These are phyloP conservation scores for Marasmius sp. DNA, from an alignment of 1,284 basidiomycete genomes.

Conservation along the genomic window DNA sequence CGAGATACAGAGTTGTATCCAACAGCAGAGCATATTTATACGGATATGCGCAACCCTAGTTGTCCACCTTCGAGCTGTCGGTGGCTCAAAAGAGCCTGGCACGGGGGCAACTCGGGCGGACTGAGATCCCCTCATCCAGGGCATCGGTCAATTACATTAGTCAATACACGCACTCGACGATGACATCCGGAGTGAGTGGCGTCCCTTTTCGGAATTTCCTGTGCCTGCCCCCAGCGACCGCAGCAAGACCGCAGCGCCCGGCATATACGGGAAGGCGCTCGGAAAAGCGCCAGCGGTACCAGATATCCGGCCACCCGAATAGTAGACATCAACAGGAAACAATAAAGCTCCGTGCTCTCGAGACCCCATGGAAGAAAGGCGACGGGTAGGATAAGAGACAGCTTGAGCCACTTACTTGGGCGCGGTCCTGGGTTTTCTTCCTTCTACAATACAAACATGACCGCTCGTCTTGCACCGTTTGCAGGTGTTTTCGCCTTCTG, in stretches of 20 bases:
- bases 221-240: neutral
- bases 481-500: slow-evolving; percentile 64
- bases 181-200: neutral
- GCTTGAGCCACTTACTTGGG: slow-evolving; percentile 64
- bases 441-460: slow-evolving; percentile 77
- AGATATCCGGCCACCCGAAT: neutral
- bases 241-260: neutral
- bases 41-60: neutral
- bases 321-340: slow-evolving; percentile 3
- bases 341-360: slow-evolving; percentile 7
- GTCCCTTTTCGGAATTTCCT: neutral
- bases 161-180: neutral
- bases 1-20: slow-evolving; percentile 12
- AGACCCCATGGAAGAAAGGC: slow-evolving; percentile 17
- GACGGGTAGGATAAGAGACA: slow-evolving; percentile 17
- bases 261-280: neutral
- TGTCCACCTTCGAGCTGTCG: neutral
- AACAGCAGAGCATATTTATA: neutral
- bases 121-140: neutral
- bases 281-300: neutral
- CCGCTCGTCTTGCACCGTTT: slow-evolving; percentile 67
- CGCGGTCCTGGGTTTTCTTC: slow-evolving; percentile 69
- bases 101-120: neutral
- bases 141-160: neutral
- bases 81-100: neutral